Base-by-base conservation (phyloP, 306 rosid species). In the Prunus mongolica region DNA sequence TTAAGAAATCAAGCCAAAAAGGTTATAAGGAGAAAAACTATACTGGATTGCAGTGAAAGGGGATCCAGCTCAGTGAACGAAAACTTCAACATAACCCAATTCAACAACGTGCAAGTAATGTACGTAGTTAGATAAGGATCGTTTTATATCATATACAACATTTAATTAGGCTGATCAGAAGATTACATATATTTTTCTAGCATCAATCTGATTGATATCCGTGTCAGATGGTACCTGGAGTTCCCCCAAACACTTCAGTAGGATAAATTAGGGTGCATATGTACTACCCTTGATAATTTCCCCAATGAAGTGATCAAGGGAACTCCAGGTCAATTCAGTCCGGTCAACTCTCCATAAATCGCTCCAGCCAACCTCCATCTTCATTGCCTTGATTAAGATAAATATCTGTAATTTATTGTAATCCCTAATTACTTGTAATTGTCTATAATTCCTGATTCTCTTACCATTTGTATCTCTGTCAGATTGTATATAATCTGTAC, bases 251-350 rank as follows among this genome's bases (percentile, higher is more conserved):
- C 79, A 66, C 58, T 76, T 66, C 57, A 66, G 45, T 34, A 34
- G 41, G 8, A 34, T 34, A 34, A 34, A 34, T 34, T 34, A 34
- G 8, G 1, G 41, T 34, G 1, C 41, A 6, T 34, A 34, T 34
- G 41, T 5, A 34, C 41, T 34, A 5, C 41, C 41, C 41, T 34
- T 34, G 38, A 34, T 34, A 19, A 52, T 41, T 19, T 16, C 24
- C 80, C 52, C 57, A 71, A 13, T 71, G 81, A 71, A 81, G 78
- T 71, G 72, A 3, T 81, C 65, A 56, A 7, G 78, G 78, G 70
- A 81, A 76, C 84, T 71, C 65, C 20, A 55, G 70, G 77, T 24
- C 24, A 24, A 24, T 24, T 24, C 24, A 24, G 24, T 24, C 30
- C 3, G 30, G 30, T 2, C 30, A 28, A 28, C 30, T 28, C 30